Base-by-base conservation (phyloP, 2,329 filamentous ascomycete genomes). In the Paraphaeosphaeria sporulosa region DNA sequence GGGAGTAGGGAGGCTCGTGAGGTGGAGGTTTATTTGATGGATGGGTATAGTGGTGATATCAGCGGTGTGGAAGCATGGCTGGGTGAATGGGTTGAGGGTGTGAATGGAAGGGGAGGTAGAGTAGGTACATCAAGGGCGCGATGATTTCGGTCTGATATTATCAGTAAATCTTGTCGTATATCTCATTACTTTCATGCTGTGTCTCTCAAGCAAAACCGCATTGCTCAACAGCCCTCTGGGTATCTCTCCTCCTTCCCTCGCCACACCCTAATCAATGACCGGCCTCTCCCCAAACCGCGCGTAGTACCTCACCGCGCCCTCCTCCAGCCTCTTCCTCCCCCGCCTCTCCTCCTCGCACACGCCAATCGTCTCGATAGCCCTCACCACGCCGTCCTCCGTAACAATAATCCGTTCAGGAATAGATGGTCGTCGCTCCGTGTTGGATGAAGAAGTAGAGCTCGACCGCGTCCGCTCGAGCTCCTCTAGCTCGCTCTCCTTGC, bases 321-420 rank as follows among this genome's bases (percentile, higher is more conserved):
- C 42, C 3, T 30, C 44, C 12, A 23, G 4, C 12, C 51, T 30
- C 38, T 54, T 44, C 25, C 51, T 43, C 13, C 51, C 51, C n/a
- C 51, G 44, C 8, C 43, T 42, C n/a, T 44, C 52, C 19, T 46
- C 38, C 10, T 55, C 25, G 12, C 30, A 6, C 12, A 36, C 21
- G 17, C 52, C 30, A n/a, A 55, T 36, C 12, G 52, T 55, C n/a
- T 55, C 52, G 15, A 55, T 38, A 13, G 38, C 40, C 32, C 52
- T 44, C 10, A 55, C 52, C 23, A 55, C 19, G 13, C 52, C 52
- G 17, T 55, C 52, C 36, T 55, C 52, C 1, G 42, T 55, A 3
- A 55, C 42, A 42, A 55, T 55, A 19, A 55, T 55, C 9, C 52
- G 51, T 5, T 54, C 51, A 2, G 42, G 40, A 30, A 55, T 36